A percentile compares a stretch with the other conserved stretches of the same genome.
These are phyloP conservation scores for Coffea eugenioides DNA, from an alignment of 257 asterid species.

Conservation along the genomic window DNA sequence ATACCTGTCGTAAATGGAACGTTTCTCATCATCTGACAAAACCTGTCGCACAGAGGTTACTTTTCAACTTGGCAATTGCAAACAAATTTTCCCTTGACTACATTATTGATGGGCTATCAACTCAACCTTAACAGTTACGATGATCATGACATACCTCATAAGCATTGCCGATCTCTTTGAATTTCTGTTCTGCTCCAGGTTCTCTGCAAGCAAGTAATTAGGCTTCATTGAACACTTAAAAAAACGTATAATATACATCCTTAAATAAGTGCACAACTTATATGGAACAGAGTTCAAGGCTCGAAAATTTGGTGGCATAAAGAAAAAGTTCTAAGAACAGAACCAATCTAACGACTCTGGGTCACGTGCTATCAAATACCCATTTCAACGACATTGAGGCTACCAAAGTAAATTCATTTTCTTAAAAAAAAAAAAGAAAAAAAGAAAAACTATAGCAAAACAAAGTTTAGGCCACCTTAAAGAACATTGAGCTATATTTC, in stretches of 20 bases:
- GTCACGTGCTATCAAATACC: too few species aligned
- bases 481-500: too few species aligned
- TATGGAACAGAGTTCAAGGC: not conserved
- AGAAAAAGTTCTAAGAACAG: too few species aligned
- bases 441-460: too few species aligned
- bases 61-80: constrained; percentile 11
- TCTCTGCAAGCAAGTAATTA: constrained; percentile 43
- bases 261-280: too few species aligned
- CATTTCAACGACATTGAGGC: too few species aligned
- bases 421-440: too few species aligned
- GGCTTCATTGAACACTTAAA: constrained; percentile 20
- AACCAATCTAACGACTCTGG: too few species aligned
- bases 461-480: too few species aligned
- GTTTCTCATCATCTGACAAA: constrained; percentile 90
- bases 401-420: too few species aligned
- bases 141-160: constrained; percentile 68
- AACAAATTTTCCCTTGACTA: constrained; percentile 5
- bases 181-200: constrained; percentile 89
- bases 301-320: too few species aligned
- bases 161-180: constrained; percentile 96
- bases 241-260: not conserved
- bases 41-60: constrained; percentile 50
- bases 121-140: not conserved
- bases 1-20: constrained; percentile 86
- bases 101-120: constrained; percentile 1